These are phyloP conservation scores for Coemansia sp. DNA, from an alignment of 192 early-diverging fungal genomes.

Conservation along the genomic window DNA sequence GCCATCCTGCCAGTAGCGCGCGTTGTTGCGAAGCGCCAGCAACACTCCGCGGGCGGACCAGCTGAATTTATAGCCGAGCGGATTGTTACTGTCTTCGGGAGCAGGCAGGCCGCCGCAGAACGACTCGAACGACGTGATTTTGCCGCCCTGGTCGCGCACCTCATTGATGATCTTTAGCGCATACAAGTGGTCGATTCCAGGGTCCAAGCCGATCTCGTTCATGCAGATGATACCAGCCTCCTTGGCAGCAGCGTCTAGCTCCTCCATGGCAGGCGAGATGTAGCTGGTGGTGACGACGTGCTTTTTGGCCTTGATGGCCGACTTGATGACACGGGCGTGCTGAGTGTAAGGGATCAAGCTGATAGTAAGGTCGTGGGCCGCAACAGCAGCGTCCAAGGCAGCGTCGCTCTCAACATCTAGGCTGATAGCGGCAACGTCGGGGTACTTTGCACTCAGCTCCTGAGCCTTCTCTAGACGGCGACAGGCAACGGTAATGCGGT, in stretches of 20 bases:
- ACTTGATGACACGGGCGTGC: slow-evolving; percentile 88
- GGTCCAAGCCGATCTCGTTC: slow-evolving; percentile 99
- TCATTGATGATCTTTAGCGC: slow-evolving; percentile 91
- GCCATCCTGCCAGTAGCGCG: slow-evolving; percentile 89
- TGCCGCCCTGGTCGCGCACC: slow-evolving; percentile 78
- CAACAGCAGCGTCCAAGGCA: slow-evolving; percentile 73
- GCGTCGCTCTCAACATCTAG: slow-evolving; percentile 82
- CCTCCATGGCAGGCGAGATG: slow-evolving; percentile 94
- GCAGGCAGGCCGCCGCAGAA: slow-evolving; percentile 99
- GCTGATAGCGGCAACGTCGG: slow-evolving; percentile 64
- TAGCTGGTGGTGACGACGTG: slow-evolving; percentile 97
- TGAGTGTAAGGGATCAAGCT: slow-evolving; percentile 90
- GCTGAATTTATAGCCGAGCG: slow-evolving; percentile 99
- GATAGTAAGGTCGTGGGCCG: slow-evolving; percentile 90
- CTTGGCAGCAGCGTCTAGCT: slow-evolving; percentile 83
- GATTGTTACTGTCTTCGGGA: slow-evolving; percentile 96
- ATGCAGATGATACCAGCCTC: slow-evolving; percentile 87
- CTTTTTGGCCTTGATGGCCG: slow-evolving; percentile 89
- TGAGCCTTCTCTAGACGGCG: slow-evolving; percentile 76
- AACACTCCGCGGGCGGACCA: slow-evolving; percentile 99
- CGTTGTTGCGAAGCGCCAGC: slow-evolving; percentile 92
- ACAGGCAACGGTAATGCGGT: slow-evolving; percentile 89
- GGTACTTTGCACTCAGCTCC: slow-evolving; percentile 67
- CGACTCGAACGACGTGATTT: slow-evolving; percentile 88
- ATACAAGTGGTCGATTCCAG: slow-evolving; percentile 96